Conservation (phyloP, 2,329 filamentous ascomycete species). For the Pyrenophora tritici-repentis region DNA sequence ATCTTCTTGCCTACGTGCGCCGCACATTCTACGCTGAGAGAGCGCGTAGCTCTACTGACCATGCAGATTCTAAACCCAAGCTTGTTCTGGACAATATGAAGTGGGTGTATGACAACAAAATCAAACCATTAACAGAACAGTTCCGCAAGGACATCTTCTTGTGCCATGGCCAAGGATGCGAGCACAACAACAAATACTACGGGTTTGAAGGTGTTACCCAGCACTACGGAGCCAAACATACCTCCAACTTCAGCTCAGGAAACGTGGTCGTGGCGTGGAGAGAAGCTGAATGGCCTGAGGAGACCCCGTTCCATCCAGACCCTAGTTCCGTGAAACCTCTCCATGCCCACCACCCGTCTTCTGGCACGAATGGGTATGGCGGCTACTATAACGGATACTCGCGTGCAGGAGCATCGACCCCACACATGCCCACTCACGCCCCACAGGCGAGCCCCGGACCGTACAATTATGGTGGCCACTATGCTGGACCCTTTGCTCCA, state of each 20-base stretch:
- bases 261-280: constrained; percentile 77
- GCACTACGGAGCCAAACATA: constrained; percentile 84
- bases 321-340: constrained; percentile 54
- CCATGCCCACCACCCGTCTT: constrained; percentile 34
- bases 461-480: constrained; percentile 41
- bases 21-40: constrained; percentile 68
- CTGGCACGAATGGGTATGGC: constrained; percentile 31
- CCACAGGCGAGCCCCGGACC: constrained; percentile 47
- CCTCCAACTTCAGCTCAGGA: constrained; percentile 68
- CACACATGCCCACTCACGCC: constrained; percentile 42
- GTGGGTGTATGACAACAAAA: constrained; percentile 78
- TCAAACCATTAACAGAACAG: constrained; percentile 70
- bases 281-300: constrained; percentile 75
- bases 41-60: constrained; percentile 27
- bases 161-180: constrained; percentile 67
- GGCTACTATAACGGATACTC: constrained; percentile 45
- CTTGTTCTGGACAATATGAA: constrained; percentile 85
- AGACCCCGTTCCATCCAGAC: constrained; percentile 72
- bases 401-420: constrained; percentile 45
- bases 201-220: constrained; percentile 80
- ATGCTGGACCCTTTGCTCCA: constrained; percentile 45
- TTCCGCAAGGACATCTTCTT: constrained; percentile 74
- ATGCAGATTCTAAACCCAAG: constrained; percentile 59
- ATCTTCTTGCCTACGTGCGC: constrained; percentile 70
- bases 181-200: constrained; percentile 68